Percentiles rank a stretch among this genome's conserved stretches.
These are phyloP conservation scores for Guyanaporus albipodus DNA, from an alignment of 768 basidiomycete species.

Conservation along the genomic window DNA sequence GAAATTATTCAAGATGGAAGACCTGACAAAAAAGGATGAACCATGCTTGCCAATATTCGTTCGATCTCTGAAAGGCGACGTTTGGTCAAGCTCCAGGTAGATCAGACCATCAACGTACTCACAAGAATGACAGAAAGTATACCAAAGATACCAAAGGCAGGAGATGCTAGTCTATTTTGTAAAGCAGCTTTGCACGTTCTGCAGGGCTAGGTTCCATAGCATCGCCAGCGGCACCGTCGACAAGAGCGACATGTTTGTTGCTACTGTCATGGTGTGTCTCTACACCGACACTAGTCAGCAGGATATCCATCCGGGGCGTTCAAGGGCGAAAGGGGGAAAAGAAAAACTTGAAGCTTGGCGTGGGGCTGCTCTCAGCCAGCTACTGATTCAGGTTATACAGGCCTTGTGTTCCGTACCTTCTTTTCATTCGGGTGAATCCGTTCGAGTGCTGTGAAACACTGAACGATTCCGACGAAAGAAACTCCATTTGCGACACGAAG, in stretches of 20 bases:
- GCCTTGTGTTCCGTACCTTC: no score
- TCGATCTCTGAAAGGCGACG: slow-evolving; percentile 35
- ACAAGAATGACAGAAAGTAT: slow-evolving; percentile 45
- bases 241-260: slow-evolving; percentile 7
- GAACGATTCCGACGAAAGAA: no score
- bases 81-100: neutral
- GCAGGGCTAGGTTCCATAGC: slow-evolving; percentile 6
- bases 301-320: slow-evolving; percentile 3
- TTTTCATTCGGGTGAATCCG: neutral
- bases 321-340: neutral
- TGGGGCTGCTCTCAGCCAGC: no score
- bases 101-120: slow-evolving; percentile 12
- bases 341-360: neutral
- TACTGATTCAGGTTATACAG: neutral
- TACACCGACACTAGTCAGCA: slow-evolving; percentile 1
- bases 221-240: neutral
- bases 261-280: slow-evolving; percentile 1
- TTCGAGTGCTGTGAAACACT: neutral
- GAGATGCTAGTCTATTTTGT: slow-evolving; percentile 43
- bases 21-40: neutral
- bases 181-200: slow-evolving; percentile 29
- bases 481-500: no score
- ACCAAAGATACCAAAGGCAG: slow-evolving; percentile 42
- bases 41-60: slow-evolving; percentile 38
- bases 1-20: neutral